Conservation (phyloP, 2,329 filamentous ascomycete species). For the Didymella segeticola region DNA sequence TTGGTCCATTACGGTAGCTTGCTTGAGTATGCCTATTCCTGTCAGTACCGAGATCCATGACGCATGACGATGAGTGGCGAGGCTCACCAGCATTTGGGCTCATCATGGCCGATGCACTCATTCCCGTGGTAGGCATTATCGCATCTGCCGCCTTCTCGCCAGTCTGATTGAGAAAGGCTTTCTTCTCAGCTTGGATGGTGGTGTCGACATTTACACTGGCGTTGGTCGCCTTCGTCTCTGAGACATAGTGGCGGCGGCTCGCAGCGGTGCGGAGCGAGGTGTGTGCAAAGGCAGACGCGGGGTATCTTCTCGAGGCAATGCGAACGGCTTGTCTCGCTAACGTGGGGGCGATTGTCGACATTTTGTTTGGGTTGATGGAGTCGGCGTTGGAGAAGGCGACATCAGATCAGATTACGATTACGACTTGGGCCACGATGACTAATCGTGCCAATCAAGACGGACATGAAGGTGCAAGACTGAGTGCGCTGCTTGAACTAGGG, state of each 20-base stretch:
- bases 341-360: conserved; percentile 64
- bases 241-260: conserved; percentile 74
- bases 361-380: conserved; percentile 31
- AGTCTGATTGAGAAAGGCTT: conserved; percentile 71
- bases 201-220: conserved; percentile 84
- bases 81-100: conserved; percentile 75
- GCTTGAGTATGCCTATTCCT: conserved; percentile 75
- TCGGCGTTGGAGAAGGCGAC: not conserved
- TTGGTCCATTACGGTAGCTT: conserved; percentile 91
- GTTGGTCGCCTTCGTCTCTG: conserved; percentile 78
- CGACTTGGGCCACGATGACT: not conserved
- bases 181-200: conserved; percentile 85
- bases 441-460: too few species aligned
- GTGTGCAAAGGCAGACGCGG: conserved; percentile 51
- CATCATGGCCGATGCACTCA: conserved; percentile 71
- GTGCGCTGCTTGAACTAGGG: too few species aligned
- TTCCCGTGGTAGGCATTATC: conserved; percentile 64
- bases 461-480: too few species aligned
- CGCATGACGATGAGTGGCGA: not conserved
- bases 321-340: conserved; percentile 77
- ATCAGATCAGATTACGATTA: too few species aligned
- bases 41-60: conserved; percentile 26
- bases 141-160: conserved; percentile 63
- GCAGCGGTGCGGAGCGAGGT: conserved; percentile 50
- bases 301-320: conserved; percentile 60